Conservation (phyloP, 192 early-diverging fungal species). For the Umbelopsis vinacea region DNA sequence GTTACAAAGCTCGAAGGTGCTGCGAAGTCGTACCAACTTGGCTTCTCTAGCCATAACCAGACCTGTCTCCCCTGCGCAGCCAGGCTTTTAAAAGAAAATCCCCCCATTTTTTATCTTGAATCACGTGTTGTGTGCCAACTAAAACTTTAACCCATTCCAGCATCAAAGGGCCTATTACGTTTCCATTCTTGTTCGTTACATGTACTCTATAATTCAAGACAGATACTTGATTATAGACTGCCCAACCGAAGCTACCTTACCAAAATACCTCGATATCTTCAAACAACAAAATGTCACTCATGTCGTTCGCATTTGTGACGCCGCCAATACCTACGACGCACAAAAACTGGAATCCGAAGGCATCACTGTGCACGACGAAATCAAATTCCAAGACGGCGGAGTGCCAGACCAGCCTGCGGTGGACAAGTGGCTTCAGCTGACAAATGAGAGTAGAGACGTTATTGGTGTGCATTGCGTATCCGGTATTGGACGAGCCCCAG, state of each 20-base stretch:
- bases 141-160: no score
- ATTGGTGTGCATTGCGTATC: conserved; percentile 76
- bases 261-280: conserved; percentile 55
- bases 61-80: background rate
- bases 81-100: background rate
- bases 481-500: conserved; percentile 79
- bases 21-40: conserved; percentile 13
- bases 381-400: conserved; percentile 72
- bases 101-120: background rate
- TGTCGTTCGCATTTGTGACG: conserved; percentile 74
- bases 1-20: conserved; percentile 3
- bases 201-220: conserved; percentile 19
- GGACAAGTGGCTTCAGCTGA: conserved; percentile 47
- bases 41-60: background rate
- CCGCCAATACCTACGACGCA: conserved; percentile 59
- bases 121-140: conserved; percentile 1
- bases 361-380: conserved; percentile 68
- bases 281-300: conserved; percentile 61
- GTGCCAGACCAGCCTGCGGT: conserved; percentile 51
- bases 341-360: conserved; percentile 47
- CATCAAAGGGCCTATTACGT: background rate
- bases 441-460: conserved; percentile 33
- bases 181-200: no score
- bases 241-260: conserved; percentile 61
- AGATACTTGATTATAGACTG: conserved; percentile 76